Conservation (phyloP, 257 asterid species). For the Schizonepeta tenuifolia region DNA sequence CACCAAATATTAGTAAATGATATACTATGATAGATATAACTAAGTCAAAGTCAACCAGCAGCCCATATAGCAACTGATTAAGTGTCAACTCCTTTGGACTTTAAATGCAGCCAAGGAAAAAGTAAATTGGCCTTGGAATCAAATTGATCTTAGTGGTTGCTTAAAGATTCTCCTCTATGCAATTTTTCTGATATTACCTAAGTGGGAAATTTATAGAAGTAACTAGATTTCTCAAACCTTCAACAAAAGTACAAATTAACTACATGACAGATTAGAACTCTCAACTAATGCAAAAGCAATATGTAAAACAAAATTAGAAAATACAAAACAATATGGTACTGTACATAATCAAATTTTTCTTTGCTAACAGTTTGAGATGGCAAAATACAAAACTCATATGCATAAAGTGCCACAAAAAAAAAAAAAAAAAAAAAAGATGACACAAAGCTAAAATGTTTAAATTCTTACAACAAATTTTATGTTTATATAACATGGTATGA, state of each 20-base stretch:
- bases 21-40: no score
- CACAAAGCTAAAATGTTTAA: no score
- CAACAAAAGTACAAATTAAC: neutral
- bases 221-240: neutral
- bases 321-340: no score
- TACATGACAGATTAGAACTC: neutral
- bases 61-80: constrained; percentile 14
- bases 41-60: constrained; percentile 22
- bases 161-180: constrained; percentile 20
- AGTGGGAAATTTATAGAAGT: neutral
- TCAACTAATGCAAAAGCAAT: no score
- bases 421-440: no score
- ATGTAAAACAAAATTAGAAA: no score
- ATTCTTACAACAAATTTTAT: no score
- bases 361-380: no score
- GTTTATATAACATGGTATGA: no score
- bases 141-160: neutral
- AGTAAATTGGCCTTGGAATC: neutral
- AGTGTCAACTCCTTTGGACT: constrained; percentile 15
- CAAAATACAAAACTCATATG: no score
- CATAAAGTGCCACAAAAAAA: no score
- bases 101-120: constrained; percentile 8
- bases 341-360: no score
- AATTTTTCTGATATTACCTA: neutral
- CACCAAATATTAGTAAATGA: neutral